Evolutionary conservation across 768 basidiomycete genomes (phyloP).

Genomic region (Termitomyces sp.): DNA sequence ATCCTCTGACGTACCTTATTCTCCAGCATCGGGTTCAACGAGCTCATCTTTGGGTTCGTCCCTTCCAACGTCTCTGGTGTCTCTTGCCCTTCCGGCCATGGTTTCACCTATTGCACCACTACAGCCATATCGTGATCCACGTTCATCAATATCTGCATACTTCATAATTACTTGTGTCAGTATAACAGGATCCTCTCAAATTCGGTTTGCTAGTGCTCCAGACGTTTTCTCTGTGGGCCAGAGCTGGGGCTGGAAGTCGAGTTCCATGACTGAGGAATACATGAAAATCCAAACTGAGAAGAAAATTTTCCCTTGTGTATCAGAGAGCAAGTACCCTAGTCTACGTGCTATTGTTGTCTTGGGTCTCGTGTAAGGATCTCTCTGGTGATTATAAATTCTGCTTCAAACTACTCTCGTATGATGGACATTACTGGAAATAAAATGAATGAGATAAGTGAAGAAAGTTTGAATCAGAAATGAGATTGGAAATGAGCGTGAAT

Average conservation of each 20-base stretch:
- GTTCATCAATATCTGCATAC: constrained; percentile 67
- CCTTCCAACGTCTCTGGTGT: constrained; percentile 8
- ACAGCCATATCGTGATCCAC: constrained; percentile 74
- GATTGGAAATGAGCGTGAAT: background rate
- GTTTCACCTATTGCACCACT: constrained; percentile 40
- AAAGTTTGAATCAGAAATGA: background rate
- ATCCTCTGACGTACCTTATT: constrained; percentile 10
- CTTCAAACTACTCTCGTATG: background rate
- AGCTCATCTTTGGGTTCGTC: constrained; percentile 17
- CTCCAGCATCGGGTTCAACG: constrained; percentile 18
- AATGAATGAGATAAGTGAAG: background rate
- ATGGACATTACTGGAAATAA: background rate
- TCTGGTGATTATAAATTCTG: background rate
- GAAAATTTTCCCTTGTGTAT: constrained; percentile 13
- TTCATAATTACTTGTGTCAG: constrained; percentile 82
- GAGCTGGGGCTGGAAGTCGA: constrained; percentile 91
- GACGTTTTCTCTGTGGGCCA: constrained; percentile 81
- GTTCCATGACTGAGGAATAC: constrained; percentile 46
- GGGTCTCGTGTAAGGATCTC: constrained; percentile 53
- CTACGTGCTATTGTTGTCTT: constrained; percentile 76
- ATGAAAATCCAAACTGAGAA: constrained; percentile 33
- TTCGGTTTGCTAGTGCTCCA: constrained; percentile 79
- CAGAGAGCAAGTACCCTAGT: constrained; percentile 44
- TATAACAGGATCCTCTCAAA: constrained; percentile 75
- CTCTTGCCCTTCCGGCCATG: constrained; percentile 33